Conservation (phyloP, 805 yeast genomes). For the Naumovozyma castellii region DNA sequence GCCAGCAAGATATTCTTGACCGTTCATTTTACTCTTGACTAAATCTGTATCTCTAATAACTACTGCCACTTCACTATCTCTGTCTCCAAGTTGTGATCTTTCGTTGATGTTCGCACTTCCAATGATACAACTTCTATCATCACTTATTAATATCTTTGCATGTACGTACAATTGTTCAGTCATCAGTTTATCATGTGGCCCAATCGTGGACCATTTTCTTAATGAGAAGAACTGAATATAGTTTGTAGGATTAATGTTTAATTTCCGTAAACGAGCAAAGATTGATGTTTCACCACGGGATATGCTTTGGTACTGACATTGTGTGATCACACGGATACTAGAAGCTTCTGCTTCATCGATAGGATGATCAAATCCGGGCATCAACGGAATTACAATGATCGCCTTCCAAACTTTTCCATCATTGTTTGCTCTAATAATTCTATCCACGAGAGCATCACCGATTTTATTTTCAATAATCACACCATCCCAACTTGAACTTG, state of each 20-base stretch:
- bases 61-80: constrained; percentile 94
- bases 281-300: constrained; percentile 84
- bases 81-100: constrained; percentile 84
- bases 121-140: constrained; percentile 85
- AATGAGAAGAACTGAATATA: constrained; percentile 86
- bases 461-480: constrained; percentile 76
- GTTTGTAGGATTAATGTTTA: constrained; percentile 81
- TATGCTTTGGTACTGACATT: constrained; percentile 89
- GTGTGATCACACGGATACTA: constrained; percentile 91
- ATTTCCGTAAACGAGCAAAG: constrained; percentile 65
- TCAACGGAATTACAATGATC: constrained; percentile 79
- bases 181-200: constrained; percentile 59
- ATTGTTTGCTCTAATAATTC: constrained; percentile 80
- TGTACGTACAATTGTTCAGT: constrained; percentile 92
- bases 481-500: constrained; percentile 82
- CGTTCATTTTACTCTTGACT: constrained; percentile 63
- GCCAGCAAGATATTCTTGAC: constrained; percentile 70
- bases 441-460: constrained; percentile 92
- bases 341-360: constrained; percentile 92
- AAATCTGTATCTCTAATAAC: constrained; percentile 75
- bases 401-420: constrained; percentile 81
- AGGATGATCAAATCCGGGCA: constrained; percentile 95
- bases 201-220: constrained; percentile 92
- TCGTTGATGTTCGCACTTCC: constrained; percentile 98
- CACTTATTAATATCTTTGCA: constrained; percentile 85